phyloP scores from a whole-genome alignment of 2,329 filamentous ascomycete genomes.

The Stachybotrys elegans region DNA sequence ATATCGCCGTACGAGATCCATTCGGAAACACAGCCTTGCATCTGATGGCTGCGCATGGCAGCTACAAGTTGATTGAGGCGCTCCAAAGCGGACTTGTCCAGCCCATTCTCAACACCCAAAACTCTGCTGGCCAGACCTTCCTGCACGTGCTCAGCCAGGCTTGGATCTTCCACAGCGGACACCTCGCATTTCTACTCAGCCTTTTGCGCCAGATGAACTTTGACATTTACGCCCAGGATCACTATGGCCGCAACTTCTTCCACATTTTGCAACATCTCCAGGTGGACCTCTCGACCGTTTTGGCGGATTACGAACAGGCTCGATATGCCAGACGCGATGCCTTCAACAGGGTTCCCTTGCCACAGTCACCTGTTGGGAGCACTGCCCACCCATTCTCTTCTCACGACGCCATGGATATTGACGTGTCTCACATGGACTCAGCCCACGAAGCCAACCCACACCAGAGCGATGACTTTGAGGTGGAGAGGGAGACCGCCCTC shows the following conservation, averaged over 20 bases:
- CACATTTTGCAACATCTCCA: slow-evolving; percentile 32
- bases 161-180: slow-evolving; percentile 25
- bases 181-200: slow-evolving; percentile 22
- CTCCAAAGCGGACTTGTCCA: slow-evolving; percentile 13
- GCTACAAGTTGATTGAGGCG: slow-evolving; percentile 22
- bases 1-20: slow-evolving; percentile 24
- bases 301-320: slow-evolving; percentile 26
- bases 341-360: slow-evolving; percentile 32
- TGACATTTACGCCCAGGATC: slow-evolving; percentile 33
- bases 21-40: slow-evolving; percentile 46
- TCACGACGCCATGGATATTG: slow-evolving; percentile 15
- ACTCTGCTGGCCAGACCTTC: slow-evolving; percentile 44
- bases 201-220: slow-evolving; percentile 15
- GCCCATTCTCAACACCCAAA: slow-evolving; percentile 22
- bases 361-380: slow-evolving; percentile 3
- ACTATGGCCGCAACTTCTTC: slow-evolving; percentile 49
- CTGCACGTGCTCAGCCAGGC: slow-evolving; percentile 35
- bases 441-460: slow-evolving; percentile 2
- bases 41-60: slow-evolving; percentile 34
- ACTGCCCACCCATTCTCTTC: slow-evolving; percentile 6
- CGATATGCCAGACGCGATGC: slow-evolving; percentile 41
- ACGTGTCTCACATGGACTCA: slow-evolving; percentile 12
- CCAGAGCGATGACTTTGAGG: slow-evolving; percentile 4
- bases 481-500: slow-evolving; percentile 15
- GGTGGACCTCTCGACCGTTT: slow-evolving; percentile 24